Base-by-base conservation (phyloP, 768 basidiomycete genomes). In the Mycena leptocephala region DNA sequence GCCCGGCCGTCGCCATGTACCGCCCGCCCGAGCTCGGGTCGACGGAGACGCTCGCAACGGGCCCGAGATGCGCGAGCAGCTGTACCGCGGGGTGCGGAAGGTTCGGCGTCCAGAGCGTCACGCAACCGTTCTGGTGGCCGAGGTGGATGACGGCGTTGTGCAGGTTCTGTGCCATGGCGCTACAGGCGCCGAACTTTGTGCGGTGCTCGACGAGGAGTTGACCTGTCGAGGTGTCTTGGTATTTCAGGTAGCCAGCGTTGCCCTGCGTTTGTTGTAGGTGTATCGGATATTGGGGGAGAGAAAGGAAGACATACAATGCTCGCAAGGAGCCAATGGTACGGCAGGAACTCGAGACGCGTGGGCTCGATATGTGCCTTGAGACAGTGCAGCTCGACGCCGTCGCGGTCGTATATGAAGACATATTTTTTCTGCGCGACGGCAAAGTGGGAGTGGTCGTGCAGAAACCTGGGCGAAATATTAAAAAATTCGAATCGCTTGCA, bases 71-170 rank as follows among this genome's bases (percentile, higher is more conserved):
- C 1, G 98, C 95, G 9, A 98, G 91, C 0, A 99, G 90, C 76
- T 95, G 96, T 39, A 99, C 96, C 1, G 96, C 97, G 0, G 98
- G 95, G 74, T 96, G 94, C 0, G 96, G 92, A 5, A 98, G 89
- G 81, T 98, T 98, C 0, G 98, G 98, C 9, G 97, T 98, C 97
- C 97, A 99, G 2, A 99, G 88, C 0, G 97, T 97, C n/a, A 99
- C 95, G 30, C 93, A 94, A 18, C 98, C 98, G 80, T 99, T 99
- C 81, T 96, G 93, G 81, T 99, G 98, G 0, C 98, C 98, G 13
- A 98, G 92, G 76, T 98, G 93, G 69, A 99, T 94, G 76, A 99
- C 96, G 16, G 97, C 98, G 83, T 95, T 97, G 86, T 99, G 97
- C 20, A 88, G 83, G 82, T 98, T 99, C 88, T 99, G 97, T 0